Conservation (phyloP, 306 rosid genomes). For the Lagenaria siceraria region DNA sequence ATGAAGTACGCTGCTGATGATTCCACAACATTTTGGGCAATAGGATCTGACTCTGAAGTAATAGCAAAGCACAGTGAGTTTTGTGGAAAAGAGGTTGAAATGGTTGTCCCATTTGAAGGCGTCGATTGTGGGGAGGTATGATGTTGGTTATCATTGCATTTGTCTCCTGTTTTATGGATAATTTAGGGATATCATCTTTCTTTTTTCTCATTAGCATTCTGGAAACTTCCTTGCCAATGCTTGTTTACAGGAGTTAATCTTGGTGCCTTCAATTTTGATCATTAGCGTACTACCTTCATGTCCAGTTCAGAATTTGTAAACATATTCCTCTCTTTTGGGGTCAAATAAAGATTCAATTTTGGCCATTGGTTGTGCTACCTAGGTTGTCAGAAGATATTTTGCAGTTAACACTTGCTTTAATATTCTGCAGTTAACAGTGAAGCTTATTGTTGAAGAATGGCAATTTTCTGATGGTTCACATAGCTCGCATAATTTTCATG, state of each 20-base stretch:
- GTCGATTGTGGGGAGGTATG: slow-evolving; percentile 65
- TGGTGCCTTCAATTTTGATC: not conserved
- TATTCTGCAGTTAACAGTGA: slow-evolving; percentile 60
- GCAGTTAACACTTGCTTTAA: slow-evolving; percentile 36
- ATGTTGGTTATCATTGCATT: not conserved
- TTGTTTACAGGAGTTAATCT: not conserved
- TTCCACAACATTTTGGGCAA: slow-evolving; percentile 79
- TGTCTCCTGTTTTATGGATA: not conserved
- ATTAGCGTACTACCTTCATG: not conserved
- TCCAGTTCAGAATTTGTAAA: not conserved
- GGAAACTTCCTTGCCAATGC: not conserved
- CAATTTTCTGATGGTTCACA: slow-evolving; percentile 85
- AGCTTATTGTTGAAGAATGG: slow-evolving; percentile 76
- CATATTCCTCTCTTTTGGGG: not conserved
- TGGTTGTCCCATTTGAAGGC: slow-evolving; percentile 93
- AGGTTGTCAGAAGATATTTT: slow-evolving; percentile 4
- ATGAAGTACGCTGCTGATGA: slow-evolving; percentile 82
- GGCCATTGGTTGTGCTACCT: not conserved
- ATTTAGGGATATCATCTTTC: not conserved
- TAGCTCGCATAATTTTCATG: slow-evolving; percentile 29
- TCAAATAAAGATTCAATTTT: not conserved
- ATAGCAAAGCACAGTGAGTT: slow-evolving; percentile 55
- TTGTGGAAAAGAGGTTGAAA: slow-evolving; percentile 79
- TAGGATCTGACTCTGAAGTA: slow-evolving; percentile 70
- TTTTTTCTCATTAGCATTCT: not conserved